Conservation (phyloP, 2,329 filamentous ascomycete species). For the Monascus ruber region DNA sequence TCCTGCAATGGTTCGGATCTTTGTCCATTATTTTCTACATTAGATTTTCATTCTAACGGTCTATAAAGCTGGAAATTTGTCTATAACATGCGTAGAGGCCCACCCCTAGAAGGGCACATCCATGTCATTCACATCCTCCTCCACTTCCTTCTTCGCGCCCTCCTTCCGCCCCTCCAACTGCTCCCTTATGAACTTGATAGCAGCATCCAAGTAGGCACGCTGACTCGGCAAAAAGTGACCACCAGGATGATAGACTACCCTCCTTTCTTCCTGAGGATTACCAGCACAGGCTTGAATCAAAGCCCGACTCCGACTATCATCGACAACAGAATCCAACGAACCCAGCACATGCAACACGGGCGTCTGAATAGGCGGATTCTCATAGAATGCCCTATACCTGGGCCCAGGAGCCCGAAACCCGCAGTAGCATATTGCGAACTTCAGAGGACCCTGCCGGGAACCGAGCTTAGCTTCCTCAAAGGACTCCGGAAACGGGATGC, state of each 20-base stretch:
- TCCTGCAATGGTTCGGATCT: neutral
- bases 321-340: constrained; percentile 75
- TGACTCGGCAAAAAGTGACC: constrained; percentile 81
- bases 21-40: too few species aligned
- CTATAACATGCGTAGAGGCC: neutral
- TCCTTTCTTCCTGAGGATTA: constrained; percentile 39
- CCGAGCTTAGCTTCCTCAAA: constrained; percentile 30
- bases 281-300: constrained; percentile 56
- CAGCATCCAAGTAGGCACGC: constrained; percentile 66
- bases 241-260: constrained; percentile 64
- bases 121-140: constrained; percentile 55
- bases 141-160: constrained; percentile 39
- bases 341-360: constrained; percentile 75
- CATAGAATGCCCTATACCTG: constrained; percentile 58
- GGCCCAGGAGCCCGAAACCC: constrained; percentile 59
- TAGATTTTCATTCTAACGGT: too few species aligned
- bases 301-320: constrained; percentile 57
- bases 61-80: too few species aligned
- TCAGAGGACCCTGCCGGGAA: constrained; percentile 41
- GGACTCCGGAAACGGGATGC: constrained; percentile 41
- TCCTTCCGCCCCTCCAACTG: constrained; percentile 30
- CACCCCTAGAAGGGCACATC: constrained; percentile 47
- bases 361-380: constrained; percentile 58
- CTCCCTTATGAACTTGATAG: constrained; percentile 60
- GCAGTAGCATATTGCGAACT: constrained; percentile 65